Evolutionary conservation across 192 early-diverging fungal species (phyloP), one percentile per base, ranked within the genome.

Genomic region (Geranomyces variabilis): DNA sequence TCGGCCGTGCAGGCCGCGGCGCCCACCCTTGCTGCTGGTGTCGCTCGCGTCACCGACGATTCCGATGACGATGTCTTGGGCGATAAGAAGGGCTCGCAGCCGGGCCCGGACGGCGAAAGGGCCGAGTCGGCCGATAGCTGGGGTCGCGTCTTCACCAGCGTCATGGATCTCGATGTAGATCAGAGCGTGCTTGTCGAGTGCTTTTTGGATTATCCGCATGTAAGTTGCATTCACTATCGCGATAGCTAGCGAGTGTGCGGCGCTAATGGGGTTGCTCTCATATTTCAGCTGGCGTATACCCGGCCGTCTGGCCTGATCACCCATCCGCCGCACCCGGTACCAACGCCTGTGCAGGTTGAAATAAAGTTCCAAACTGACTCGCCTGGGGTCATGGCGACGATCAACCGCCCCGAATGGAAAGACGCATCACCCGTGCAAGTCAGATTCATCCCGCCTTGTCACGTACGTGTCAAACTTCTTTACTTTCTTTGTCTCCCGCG

Each of bases 121-220:
- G 12, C 24, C 0, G 24, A 46, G 2, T 21, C 15, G 14, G 69
- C 34, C 1, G 63, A 67, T 9, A 24, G 15, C 19, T 74, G 71
- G 71, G 71, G 71, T 10, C 66, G 66, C n/a, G 57, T 60, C 41
- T 74, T 74, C 29, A 74, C 71, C 15, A 34, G 57, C 17, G 57
- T 74, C 14, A 36, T 59, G 28, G 71, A 74, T 47, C 51, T 74
- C 12, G 71, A 74, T 66, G 44, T 74, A 8, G 71, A 74, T 44
- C 63, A 74, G 29, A 67, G 63, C 29, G 55, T 74, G 30, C 24
- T 74, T 14, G 21, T 74, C n/a, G 71, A 74, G 29, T 46, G 65
- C 30, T 67, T 74, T 22, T 46, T 74, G 49, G 71, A 74, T 74
- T 66, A 29, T 29, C n/a, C 71, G 13, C 71, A 74, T 67, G 71